Conservation (phyloP, 2,329 filamentous ascomycete species). For the Fusarium tjaetaba region DNA sequence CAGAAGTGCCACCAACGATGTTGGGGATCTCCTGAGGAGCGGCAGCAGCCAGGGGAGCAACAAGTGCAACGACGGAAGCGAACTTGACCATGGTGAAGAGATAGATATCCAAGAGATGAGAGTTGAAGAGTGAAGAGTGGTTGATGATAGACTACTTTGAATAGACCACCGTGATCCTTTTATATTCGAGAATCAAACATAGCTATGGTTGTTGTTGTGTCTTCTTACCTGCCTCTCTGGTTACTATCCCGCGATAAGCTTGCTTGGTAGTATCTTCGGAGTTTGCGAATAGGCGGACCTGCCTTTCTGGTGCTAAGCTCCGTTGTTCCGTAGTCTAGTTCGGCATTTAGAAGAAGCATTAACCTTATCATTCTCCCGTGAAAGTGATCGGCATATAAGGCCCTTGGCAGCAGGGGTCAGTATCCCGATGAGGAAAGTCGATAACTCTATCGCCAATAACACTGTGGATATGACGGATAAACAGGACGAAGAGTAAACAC, state of each 20-base stretch:
- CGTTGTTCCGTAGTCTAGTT: constrained; percentile 20
- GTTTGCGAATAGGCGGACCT: neutral
- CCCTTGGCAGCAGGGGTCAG: constrained; percentile 18
- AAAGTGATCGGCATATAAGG: constrained; percentile 20
- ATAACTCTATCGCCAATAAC: constrained; percentile 15
- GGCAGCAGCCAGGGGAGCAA: constrained; percentile 26
- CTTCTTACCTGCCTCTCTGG: constrained; percentile 6
- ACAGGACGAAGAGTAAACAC: neutral
- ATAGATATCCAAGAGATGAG: constrained; percentile 1
- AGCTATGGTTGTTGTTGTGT: neutral
- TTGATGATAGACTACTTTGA: neutral
- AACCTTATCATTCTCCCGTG: constrained; percentile 24
- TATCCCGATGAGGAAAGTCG: constrained; percentile 24
- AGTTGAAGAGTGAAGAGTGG: constrained; percentile 25
- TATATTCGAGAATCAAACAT: constrained; percentile 2
- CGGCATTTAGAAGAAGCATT: constrained; percentile 16
- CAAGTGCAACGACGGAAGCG: constrained; percentile 16
- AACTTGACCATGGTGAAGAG: constrained; percentile 26
- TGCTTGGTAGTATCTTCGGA: constrained; percentile 3
- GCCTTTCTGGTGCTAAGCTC: constrained; percentile 19
- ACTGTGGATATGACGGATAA: constrained; percentile 8
- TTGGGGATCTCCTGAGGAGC: constrained; percentile 10
- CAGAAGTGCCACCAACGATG: constrained; percentile 43
- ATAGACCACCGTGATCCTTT: neutral
- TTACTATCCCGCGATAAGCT: constrained; percentile 16